Percentiles rank a stretch among this genome's conserved stretches.
Evolutionary conservation across 2,329 filamentous ascomycete genomes (phyloP).

Genomic region (Apiospora phragmitis): DNA sequence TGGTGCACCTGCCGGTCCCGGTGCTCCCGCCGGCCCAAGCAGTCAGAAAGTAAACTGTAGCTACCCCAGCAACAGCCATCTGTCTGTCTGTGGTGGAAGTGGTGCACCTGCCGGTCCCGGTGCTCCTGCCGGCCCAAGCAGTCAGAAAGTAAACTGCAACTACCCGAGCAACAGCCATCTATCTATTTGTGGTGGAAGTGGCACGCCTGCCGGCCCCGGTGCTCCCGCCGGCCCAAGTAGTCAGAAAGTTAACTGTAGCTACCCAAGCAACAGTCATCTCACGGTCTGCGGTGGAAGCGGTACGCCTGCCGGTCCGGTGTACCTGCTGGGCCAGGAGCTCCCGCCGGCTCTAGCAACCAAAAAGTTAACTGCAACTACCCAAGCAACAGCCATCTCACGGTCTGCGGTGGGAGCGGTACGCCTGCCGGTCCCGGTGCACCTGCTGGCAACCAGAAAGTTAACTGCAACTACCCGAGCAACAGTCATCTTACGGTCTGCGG

Average conservation of each 20-base stretch:
- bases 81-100: background rate
- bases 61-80: background rate
- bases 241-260: background rate
- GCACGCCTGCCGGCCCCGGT: background rate
- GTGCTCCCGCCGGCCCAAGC: background rate
- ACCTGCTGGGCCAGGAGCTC: too few relatives aligned
- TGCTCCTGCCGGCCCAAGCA: background rate
- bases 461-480: too few relatives aligned
- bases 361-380: background rate
- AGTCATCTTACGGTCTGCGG: too few relatives aligned
- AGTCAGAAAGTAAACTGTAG: background rate
- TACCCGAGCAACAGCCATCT: background rate
- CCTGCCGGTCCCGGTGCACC: too few relatives aligned
- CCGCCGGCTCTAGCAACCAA: background rate
- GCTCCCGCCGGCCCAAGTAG: background rate
- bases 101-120: background rate
- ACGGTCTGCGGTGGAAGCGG: background rate
- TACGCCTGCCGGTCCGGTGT: too few relatives aligned
- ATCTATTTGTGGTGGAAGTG: background rate
- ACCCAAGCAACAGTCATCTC: background rate
- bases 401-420: background rate
- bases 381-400: background rate
- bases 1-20: background rate
- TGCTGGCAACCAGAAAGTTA: too few relatives aligned
- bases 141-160: background rate